These are phyloP conservation scores for Blattamonas nauphoetae DNA, from an alignment of 78 protist species.

Conservation along the genomic window DNA sequence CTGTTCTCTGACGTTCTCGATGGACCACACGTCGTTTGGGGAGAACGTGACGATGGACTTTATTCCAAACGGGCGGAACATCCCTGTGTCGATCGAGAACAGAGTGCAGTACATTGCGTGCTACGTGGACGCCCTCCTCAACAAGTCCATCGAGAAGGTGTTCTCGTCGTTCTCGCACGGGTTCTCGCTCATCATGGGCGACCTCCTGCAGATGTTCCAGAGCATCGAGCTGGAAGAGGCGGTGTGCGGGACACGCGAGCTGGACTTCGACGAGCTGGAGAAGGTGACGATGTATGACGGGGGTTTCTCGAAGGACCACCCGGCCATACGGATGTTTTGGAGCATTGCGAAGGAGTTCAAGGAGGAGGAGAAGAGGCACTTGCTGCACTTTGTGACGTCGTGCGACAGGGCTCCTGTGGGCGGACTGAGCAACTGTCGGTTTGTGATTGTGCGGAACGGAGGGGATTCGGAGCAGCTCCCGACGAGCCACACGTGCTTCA, in stretches of 20 bases:
- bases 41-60: conserved; percentile 11
- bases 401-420: conserved; percentile 67
- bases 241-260: conserved; percentile 75
- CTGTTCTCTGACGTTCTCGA: neutral
- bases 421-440: conserved; percentile 52
- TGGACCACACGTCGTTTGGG: neutral
- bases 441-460: conserved; percentile 43
- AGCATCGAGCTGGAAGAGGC: conserved; percentile 84
- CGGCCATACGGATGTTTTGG: conserved; percentile 66
- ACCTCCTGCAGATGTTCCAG: conserved; percentile 36
- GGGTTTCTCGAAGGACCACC: conserved; percentile 36
- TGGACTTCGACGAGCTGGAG: conserved; percentile 81
- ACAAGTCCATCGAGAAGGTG: neutral
- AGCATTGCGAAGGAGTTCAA: conserved; percentile 46
- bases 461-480: conserved; percentile 76
- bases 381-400: conserved; percentile 83
- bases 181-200: neutral
- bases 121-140: neutral
- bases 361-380: conserved; percentile 62
- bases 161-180: neutral
- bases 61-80: conserved; percentile 12
- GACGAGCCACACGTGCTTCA: conserved; percentile 95
- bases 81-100: conserved; percentile 5
- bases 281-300: conserved; percentile 68
- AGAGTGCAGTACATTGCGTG: neutral